Evolutionary conservation across 169 alveolate species (phyloP).

Genomic region (Plasmodium relictum): DNA sequence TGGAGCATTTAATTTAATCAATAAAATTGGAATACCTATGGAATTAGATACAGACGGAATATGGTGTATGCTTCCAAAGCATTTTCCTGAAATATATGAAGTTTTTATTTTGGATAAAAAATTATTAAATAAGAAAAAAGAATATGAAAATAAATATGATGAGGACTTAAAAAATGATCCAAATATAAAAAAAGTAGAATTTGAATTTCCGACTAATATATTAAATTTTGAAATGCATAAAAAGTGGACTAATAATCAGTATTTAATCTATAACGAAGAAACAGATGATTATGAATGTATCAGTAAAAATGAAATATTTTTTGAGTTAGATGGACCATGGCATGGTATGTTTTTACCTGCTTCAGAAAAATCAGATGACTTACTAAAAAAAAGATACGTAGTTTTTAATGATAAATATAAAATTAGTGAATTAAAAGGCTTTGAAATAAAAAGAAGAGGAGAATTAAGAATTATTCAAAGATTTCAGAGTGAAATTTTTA

Average conservation of each 20-base stretch:
- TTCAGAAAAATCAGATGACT: conserved; percentile 96
- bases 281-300: conserved; percentile 83
- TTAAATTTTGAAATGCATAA: conserved; percentile 95
- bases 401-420: conserved; percentile 94
- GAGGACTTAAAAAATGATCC: conserved; percentile 55
- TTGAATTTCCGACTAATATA: conserved; percentile 95
- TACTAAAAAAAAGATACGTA: conserved; percentile 97
- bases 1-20: conserved; percentile 89
- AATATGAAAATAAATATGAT: conserved; percentile 64
- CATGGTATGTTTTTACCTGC: conserved; percentile 98
- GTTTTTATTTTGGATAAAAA: conserved; percentile 43
- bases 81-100: conserved; percentile 93
- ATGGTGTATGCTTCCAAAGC: conserved; percentile 97
- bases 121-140: conserved; percentile 12
- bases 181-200: conserved; percentile 77
- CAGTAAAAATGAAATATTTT: conserved; percentile 96
- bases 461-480: conserved; percentile 97
- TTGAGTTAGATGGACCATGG: conserved; percentile 99
- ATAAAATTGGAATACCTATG: conserved; percentile 97
- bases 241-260: conserved; percentile 96
- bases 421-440: conserved; percentile 96
- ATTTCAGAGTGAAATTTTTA: conserved; percentile 97
- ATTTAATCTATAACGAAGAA: conserved; percentile 88
- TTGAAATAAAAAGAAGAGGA: conserved; percentile 99
- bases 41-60: conserved; percentile 99